Evolutionary conservation across 495 filamentous ascomycete species (phyloP).

Genomic region (Penicillium tannophilum): DNA sequence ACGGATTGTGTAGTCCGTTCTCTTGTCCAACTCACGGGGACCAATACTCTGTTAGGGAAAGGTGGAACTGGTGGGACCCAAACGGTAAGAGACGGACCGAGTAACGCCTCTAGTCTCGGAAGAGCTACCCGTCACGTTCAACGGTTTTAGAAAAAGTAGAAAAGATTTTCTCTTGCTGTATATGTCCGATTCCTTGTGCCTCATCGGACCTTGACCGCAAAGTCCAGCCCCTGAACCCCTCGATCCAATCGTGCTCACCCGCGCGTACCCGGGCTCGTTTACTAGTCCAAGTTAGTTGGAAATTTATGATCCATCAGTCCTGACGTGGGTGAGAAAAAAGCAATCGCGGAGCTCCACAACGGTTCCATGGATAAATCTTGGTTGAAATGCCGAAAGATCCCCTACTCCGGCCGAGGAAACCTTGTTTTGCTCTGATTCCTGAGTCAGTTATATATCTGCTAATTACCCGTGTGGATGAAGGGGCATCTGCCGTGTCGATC

Average conservation of each 20-base stretch:
- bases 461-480: constrained; percentile 1
- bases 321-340: neutral
- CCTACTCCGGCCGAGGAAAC: constrained; percentile 28
- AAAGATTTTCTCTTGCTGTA: neutral
- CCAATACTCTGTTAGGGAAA: neutral
- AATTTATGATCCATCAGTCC: constrained; percentile 7
- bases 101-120: neutral
- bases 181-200: neutral
- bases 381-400: constrained; percentile 27
- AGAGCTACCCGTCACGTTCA: neutral
- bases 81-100: neutral
- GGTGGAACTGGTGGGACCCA: neutral
- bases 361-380: constrained; percentile 14
- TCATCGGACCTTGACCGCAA: neutral
- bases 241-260: neutral
- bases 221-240: neutral
- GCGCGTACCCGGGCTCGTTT: neutral
- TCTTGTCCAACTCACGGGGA: too few species aligned
- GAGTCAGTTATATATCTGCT: constrained; percentile 2
- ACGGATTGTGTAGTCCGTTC: neutral
- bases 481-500: constrained; percentile 1
- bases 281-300: neutral
- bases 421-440: constrained; percentile 7
- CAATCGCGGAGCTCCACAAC: constrained; percentile 14
- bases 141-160: neutral